Conservation (phyloP, 2,329 filamentous ascomycete species). For the Dactylellina haptotyla region DNA sequence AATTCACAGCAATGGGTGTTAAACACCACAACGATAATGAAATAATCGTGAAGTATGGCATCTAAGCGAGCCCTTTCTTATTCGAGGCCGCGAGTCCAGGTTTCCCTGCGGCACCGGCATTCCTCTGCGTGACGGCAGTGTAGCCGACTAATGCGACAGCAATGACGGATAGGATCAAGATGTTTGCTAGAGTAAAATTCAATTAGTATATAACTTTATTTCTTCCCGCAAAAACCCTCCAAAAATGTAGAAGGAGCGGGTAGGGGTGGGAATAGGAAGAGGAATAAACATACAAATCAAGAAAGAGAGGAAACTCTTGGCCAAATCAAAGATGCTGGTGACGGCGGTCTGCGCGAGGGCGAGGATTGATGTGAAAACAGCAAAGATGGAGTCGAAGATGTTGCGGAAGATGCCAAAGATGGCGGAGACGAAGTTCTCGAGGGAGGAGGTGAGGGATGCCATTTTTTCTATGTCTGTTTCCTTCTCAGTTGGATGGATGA, state of each 20-base stretch:
- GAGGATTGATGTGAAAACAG: conserved; percentile 43
- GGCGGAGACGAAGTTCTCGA: conserved; percentile 47
- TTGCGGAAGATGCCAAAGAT: conserved; percentile 52
- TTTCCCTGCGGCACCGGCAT: not conserved
- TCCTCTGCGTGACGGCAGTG: conserved; percentile 28
- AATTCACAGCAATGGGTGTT: too few relatives aligned
- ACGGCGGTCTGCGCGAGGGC: conserved; percentile 45
- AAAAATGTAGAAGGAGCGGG: not conserved
- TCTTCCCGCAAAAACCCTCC: not conserved
- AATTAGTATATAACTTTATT: not conserved
- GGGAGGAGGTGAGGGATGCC: conserved; percentile 28
- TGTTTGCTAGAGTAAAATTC: conserved; percentile 18
- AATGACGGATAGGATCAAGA: conserved; percentile 36
- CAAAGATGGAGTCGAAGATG: conserved; percentile 34
- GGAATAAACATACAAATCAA: conserved; percentile 25
- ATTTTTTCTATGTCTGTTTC: conserved; percentile 13
- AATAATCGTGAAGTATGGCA: too few relatives aligned
- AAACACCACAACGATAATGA: too few relatives aligned
- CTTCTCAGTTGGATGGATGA: not conserved
- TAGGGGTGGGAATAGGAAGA: not conserved
- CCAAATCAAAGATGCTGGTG: conserved; percentile 32
- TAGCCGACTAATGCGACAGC: conserved; percentile 36
- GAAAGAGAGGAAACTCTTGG: conserved; percentile 33
- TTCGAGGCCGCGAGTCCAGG: not conserved
- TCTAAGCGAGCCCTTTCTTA: conserved; percentile 32